Evolutionary conservation across 2,329 filamentous ascomycete genomes (phyloP).

Genomic region (Diaporthe vaccinii): DNA sequence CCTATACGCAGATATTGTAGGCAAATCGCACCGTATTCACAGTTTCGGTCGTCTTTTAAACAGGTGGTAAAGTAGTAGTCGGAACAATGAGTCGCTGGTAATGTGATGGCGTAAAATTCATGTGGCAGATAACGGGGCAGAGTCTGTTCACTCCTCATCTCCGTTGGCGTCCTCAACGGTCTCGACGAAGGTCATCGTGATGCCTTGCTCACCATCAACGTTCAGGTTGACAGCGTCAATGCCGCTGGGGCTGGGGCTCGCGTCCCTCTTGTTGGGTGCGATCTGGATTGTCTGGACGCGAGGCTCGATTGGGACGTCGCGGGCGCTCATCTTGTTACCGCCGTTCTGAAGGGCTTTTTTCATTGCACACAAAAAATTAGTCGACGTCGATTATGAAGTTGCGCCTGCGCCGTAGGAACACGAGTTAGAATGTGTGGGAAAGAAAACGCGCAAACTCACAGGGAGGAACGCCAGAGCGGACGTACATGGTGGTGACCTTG

Average conservation of each 20-base stretch:
- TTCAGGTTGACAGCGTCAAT: constrained; percentile 61
- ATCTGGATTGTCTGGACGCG: constrained; percentile 39
- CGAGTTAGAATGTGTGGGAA: constrained; percentile 6
- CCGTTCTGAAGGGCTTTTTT: constrained; percentile 47
- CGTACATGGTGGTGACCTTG: constrained; percentile 62
- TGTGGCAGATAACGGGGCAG: not conserved
- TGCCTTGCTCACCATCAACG: constrained; percentile 57
- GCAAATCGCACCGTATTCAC: constrained; percentile 14
- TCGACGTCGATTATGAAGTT: constrained; percentile 21
- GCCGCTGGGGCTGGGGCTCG: constrained; percentile 41
- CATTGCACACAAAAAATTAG: constrained; percentile 9
- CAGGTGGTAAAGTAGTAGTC: not conserved
- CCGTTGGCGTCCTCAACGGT: constrained; percentile 51
- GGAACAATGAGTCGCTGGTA: constrained; percentile 18
- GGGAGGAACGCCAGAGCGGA: constrained; percentile 58
- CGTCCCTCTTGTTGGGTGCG: constrained; percentile 38
- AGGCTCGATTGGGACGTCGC: constrained; percentile 38
- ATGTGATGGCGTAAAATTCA: not conserved
- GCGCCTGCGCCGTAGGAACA: constrained; percentile 13
- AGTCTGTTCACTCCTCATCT: constrained; percentile 27
- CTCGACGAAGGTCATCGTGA: constrained; percentile 63
- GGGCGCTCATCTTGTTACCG: constrained; percentile 42
- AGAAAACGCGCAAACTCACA: constrained; percentile 52
- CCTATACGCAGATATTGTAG: constrained; percentile 7
- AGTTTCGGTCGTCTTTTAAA: constrained; percentile 20